Evolutionary conservation across 2,329 filamentous ascomycete genomes (phyloP).

Genomic region (Trichothecium roseum): DNA sequence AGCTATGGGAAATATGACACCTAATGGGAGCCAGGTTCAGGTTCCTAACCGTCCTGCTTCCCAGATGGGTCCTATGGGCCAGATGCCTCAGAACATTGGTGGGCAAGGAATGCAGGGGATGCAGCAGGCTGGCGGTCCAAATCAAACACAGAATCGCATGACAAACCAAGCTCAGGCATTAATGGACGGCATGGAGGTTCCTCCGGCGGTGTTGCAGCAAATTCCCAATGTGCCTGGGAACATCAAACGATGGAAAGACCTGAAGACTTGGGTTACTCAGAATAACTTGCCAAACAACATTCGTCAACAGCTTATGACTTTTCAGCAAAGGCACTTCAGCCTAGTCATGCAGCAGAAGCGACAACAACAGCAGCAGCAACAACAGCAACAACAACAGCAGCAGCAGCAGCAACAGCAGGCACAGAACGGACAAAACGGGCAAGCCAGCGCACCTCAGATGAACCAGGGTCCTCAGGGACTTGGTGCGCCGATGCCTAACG

Average conservation of each 20-base stretch:
- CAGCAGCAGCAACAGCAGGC: conserved; percentile 15
- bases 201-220: conserved; percentile 17
- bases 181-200: conserved; percentile 40
- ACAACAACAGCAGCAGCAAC: conserved; percentile 12
- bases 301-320: conserved; percentile 18
- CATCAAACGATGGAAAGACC: conserved; percentile 37
- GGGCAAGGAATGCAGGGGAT: conserved; percentile 18
- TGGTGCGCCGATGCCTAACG: conserved; percentile 7
- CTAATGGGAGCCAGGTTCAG: conserved; percentile 18
- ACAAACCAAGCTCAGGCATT: conserved; percentile 23
- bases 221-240: conserved; percentile 25
- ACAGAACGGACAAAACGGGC: conserved; percentile 9
- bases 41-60: conserved; percentile 19
- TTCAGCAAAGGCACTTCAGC: conserved; percentile 31
- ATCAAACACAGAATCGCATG: conserved; percentile 14
- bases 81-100: conserved; percentile 17
- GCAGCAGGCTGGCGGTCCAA: conserved; percentile 17
- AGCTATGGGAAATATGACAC: conserved; percentile 17
- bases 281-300: conserved; percentile 22
- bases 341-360: conserved; percentile 15
- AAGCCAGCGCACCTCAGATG: conserved; percentile 8
- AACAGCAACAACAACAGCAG: conserved; percentile 8
- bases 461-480: conserved; percentile 9
- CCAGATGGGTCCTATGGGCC: conserved; percentile 19
- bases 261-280: conserved; percentile 30